A percentile compares a stretch with the other conserved stretches of the same genome.
Conservation (phyloP, 805 yeast genomes). For the Candida lessepsii region DNA sequence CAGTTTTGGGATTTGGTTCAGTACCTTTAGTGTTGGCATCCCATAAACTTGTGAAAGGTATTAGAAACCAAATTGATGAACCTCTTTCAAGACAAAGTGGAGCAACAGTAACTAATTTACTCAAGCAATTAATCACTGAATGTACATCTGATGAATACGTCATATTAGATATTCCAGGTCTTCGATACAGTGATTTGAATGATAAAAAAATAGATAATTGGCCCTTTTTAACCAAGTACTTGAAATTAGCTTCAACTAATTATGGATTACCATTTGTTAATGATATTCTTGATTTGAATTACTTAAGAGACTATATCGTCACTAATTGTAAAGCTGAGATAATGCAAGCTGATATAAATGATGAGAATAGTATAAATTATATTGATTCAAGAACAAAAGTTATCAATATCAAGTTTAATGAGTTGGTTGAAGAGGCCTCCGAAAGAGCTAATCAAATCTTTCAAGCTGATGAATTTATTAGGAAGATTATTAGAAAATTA, state of each 20-base stretch:
- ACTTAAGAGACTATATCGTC: slow-evolving; percentile 41
- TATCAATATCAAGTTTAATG: slow-evolving; percentile 55
- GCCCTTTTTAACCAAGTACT: slow-evolving; percentile 49
- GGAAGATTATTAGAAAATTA: slow-evolving; percentile 58
- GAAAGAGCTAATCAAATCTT: slow-evolving; percentile 24
- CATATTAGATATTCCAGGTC: slow-evolving; percentile 40
- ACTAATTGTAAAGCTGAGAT: slow-evolving; percentile 53
- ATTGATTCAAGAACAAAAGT: slow-evolving; percentile 64
- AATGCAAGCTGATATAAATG: slow-evolving; percentile 40
- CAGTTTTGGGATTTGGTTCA: slow-evolving; percentile 13
- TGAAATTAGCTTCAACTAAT: slow-evolving; percentile 58
- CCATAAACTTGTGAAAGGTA: slow-evolving; percentile 34
- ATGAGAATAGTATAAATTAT: slow-evolving; percentile 43
- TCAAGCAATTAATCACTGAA: slow-evolving; percentile 35
- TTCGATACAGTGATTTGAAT: slow-evolving; percentile 28
- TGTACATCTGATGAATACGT: slow-evolving; percentile 41
- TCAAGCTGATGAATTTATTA: slow-evolving; percentile 46
- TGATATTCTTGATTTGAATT: slow-evolving; percentile 41
- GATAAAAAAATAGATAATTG: slow-evolving; percentile 37
- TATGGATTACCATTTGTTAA: slow-evolving; percentile 55
- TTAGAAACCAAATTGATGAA: slow-evolving; percentile 15
- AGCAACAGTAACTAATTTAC: slow-evolving; percentile 29
- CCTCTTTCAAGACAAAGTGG: slow-evolving; percentile 24
- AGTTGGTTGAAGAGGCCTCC: slow-evolving; percentile 30
- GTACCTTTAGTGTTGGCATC: slow-evolving; percentile 40